Percentiles rank a stretch among this genome's conserved stretches.
Evolutionary conservation across 2,329 filamentous ascomycete species (phyloP).

Genomic region (Clarireedia hainanense): DNA sequence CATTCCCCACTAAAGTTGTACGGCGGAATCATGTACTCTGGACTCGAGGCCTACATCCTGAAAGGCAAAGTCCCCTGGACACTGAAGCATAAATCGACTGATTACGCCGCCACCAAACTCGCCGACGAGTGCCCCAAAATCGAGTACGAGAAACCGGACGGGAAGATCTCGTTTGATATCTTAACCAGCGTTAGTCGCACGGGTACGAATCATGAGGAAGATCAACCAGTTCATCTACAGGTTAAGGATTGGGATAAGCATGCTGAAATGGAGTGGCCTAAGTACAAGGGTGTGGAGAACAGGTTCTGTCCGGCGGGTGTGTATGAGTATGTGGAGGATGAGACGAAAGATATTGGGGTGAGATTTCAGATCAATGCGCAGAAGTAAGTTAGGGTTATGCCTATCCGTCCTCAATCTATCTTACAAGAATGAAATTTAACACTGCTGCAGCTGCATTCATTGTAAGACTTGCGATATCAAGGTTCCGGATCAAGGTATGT

Average conservation of each 20-base stretch:
- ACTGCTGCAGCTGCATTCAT: constrained; percentile 75
- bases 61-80: constrained; percentile 89
- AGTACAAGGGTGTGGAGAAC: constrained; percentile 89
- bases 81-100: constrained; percentile 71
- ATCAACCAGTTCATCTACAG: constrained; percentile 92
- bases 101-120: constrained; percentile 70
- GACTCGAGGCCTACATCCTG: constrained; percentile 80
- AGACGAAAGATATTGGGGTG: constrained; percentile 76
- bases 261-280: constrained; percentile 72
- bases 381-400: constrained; percentile 58
- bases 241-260: constrained; percentile 94
- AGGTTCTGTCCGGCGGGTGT: constrained; percentile 95
- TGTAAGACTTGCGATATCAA: constrained; percentile 99
- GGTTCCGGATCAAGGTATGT: constrained; percentile 63
- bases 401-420: neutral
- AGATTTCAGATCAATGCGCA: constrained; percentile 96
- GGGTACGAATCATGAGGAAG: constrained; percentile 97
- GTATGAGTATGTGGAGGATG: constrained; percentile 96
- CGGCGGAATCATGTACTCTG: constrained; percentile 87
- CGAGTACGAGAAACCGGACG: constrained; percentile 94
- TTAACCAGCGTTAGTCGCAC: constrained; percentile 91
- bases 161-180: constrained; percentile 91
- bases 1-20: constrained; percentile 79
- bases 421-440: neutral
- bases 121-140: constrained; percentile 81